Evolutionary conservation across 2,329 filamentous ascomycete genomes (phyloP).

Genomic region (Phaeomoniella chlamydospora): DNA sequence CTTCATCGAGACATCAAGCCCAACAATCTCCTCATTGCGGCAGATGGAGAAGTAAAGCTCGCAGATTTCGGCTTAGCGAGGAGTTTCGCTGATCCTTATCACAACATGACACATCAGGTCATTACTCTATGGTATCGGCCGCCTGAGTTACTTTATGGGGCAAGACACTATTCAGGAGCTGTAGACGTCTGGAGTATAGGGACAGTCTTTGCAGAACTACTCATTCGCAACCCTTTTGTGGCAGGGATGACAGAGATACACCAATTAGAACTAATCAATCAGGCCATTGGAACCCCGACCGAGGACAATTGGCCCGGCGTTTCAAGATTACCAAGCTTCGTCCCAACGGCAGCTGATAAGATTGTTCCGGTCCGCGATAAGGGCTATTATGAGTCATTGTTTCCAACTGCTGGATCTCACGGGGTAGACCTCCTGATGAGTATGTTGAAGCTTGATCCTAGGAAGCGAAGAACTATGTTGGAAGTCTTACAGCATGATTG

Average conservation of each 20-base stretch:
- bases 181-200: slow-evolving; percentile 94
- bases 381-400: slow-evolving; percentile 60
- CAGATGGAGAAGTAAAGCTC: slow-evolving; percentile 84
- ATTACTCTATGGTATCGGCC: slow-evolving; percentile 96
- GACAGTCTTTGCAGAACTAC: slow-evolving; percentile 81
- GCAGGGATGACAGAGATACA: slow-evolving; percentile 74
- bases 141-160: slow-evolving; percentile 84
- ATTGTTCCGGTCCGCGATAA: slow-evolving; percentile 44
- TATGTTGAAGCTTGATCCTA: slow-evolving; percentile 76
- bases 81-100: slow-evolving; percentile 75
- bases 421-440: slow-evolving; percentile 81
- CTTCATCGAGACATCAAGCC: slow-evolving; percentile 98
- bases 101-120: slow-evolving; percentile 82
- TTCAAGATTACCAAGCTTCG: slow-evolving; percentile 62
- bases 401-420: slow-evolving; percentile 64
- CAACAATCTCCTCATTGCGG: slow-evolving; percentile 90
- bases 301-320: slow-evolving; percentile 96
- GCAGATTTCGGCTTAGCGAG: slow-evolving; percentile 95
- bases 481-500: slow-evolving; percentile 70
- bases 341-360: slow-evolving; percentile 48
- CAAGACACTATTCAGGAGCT: slow-evolving; percentile 73
- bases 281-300: slow-evolving; percentile 75
- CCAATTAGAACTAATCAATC: slow-evolving; percentile 71
- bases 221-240: slow-evolving; percentile 70
- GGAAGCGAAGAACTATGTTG: slow-evolving; percentile 62